Evolutionary conservation across 345 rosid species (phyloP).

Genomic region (Acer negundo): DNA sequence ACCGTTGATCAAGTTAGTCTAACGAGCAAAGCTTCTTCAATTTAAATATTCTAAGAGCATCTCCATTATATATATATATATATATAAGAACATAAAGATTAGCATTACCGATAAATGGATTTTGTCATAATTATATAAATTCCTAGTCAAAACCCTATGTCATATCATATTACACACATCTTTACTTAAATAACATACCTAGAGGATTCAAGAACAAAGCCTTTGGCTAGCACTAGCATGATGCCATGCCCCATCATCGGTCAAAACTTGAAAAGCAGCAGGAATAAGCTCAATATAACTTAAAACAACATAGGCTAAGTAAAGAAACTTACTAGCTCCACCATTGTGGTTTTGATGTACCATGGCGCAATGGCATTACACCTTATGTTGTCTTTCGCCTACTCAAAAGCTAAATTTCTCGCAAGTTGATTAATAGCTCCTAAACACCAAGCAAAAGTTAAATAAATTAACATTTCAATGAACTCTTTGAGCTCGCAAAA

Average conservation of each 20-base stretch:
- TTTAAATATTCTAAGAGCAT: no score
- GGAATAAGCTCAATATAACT: not conserved
- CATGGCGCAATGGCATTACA: constrained; percentile 84
- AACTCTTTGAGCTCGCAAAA: not conserved
- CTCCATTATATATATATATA: no score
- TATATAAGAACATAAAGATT: not conserved
- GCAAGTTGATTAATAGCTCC: constrained; percentile 83
- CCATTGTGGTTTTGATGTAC: constrained; percentile 84
- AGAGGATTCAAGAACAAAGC: not conserved
- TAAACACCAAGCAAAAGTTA: constrained; percentile 27
- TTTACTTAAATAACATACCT: not conserved
- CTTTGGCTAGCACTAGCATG: not conserved
- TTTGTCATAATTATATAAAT: not conserved
- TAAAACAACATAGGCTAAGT: not conserved
- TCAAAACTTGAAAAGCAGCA: not conserved
- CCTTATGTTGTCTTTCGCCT: constrained; percentile 83
- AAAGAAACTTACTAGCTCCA: constrained; percentile 56
- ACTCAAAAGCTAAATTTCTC: constrained; percentile 72
- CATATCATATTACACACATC: not conserved
- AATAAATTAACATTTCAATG: not conserved
- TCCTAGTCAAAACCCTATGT: not conserved
- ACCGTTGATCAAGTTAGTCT: not conserved
- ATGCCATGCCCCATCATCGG: not conserved
- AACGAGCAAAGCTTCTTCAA: not conserved
- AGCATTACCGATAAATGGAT: not conserved